These are phyloP conservation scores for Ascochyta pisi DNA, from an alignment of 2,329 filamentous ascomycete species.

Conservation along the genomic window DNA sequence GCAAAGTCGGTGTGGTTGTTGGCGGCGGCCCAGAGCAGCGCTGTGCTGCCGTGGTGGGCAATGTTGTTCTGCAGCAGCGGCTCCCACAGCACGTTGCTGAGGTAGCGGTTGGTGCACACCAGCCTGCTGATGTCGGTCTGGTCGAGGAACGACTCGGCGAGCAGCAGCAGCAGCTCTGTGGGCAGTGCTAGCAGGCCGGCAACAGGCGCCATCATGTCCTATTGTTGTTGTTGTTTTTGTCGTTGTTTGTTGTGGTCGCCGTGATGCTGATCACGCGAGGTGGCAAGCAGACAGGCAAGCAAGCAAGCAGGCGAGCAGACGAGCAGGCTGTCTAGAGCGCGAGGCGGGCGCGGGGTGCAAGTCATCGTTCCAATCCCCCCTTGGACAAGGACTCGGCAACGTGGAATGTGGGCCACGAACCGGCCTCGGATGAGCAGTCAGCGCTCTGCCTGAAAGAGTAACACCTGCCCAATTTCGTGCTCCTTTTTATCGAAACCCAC, in stretches of 20 bases:
- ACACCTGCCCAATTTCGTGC: conserved; percentile 7
- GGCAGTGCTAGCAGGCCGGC: conserved; percentile 13
- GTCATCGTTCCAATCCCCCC: background rate
- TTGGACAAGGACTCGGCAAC: conserved; percentile 6
- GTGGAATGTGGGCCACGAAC: conserved; percentile 14
- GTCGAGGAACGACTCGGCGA: conserved; percentile 19
- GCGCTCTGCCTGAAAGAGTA: conserved; percentile 9
- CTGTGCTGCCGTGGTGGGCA: conserved; percentile 18
- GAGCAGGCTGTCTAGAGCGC: background rate
- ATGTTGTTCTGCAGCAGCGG: conserved; percentile 17
- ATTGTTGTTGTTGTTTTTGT: background rate
- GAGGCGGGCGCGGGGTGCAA: conserved; percentile 2
- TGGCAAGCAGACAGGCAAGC: background rate
- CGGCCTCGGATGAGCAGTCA: conserved; percentile 16
- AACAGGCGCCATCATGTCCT: background rate
- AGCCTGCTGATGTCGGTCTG: conserved; percentile 19
- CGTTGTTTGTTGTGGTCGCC: conserved; percentile 4
- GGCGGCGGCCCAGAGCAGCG: conserved; percentile 18
- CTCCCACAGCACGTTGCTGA: conserved; percentile 17
- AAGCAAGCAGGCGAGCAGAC: background rate
- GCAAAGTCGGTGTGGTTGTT: conserved; percentile 17
- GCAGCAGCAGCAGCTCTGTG: conserved; percentile 17
- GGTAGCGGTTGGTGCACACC: conserved; percentile 17
- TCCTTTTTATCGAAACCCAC: conserved; percentile 10
- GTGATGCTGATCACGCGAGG: conserved; percentile 5